Evolutionary conservation across 2,329 filamentous ascomycete species (phyloP), one percentile per base, ranked within the genome.

Genomic region (Claviceps sp.): DNA sequence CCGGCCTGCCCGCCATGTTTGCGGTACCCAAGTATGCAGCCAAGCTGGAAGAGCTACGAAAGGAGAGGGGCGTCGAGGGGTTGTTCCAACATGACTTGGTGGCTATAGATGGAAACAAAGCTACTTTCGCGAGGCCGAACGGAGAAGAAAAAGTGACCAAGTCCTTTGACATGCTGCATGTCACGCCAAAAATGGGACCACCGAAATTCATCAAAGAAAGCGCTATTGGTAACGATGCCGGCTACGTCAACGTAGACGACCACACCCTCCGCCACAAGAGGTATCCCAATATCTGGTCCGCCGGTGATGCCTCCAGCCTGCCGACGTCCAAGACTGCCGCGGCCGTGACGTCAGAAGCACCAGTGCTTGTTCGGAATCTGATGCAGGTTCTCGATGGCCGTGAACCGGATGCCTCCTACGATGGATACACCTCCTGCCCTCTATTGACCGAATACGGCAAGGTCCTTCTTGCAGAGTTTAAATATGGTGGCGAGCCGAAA

Each of bases 391-490:
- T 75, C 49, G 70, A 77, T 16, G 74, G 73, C 37, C 71, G 73
- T 57, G 61, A 68, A 9, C 63, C 66, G 0, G 65, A 74, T 20
- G 67, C 67, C 0, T 57, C 56, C 1, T 79, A 79, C 52, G 75
- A 79, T 54, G 76, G 76, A 2, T 79, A 79, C 63, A 76, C 76
- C 4, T 78, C 75, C 0, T 79, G 76, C 58, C 76, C 76, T 5
- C 67, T 79, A 2, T 45, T 71, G 54, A 78, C 74, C 1, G 71
- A 80, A 57, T 79, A 82, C 55, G 76, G 77, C 54, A 82, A 82
- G 66, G 77, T 84, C 1, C 67, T 84, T 20, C 73, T 84, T 8
- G 78, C 78, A 0, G 80, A 84, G 62, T 84, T 84, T 69, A 82
- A 79, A 66, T 84, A 84, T 55, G 79, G 76, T 2, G 78, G 76